phyloP scores from a whole-genome alignment of 2,329 filamentous ascomycete genomes.

The Trichoderma endophyticum region DNA sequence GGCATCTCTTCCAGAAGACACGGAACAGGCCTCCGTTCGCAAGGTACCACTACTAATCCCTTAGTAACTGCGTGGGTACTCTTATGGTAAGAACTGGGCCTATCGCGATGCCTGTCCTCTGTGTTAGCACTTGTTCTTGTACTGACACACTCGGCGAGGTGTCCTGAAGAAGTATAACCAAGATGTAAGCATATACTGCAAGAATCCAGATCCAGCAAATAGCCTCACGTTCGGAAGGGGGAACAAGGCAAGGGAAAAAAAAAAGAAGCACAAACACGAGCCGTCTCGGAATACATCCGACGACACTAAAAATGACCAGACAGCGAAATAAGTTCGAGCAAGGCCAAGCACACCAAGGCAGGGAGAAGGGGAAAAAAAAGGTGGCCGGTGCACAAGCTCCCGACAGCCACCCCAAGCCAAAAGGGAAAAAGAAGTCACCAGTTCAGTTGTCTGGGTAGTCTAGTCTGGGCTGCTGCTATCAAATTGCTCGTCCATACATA shows the following conservation, averaged over 20 bases:
- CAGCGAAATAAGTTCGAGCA: background rate
- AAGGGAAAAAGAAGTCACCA: background rate
- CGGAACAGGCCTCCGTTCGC: background rate
- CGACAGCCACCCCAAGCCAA: conserved; percentile 2
- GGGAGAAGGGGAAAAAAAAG: background rate
- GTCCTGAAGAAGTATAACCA: background rate
- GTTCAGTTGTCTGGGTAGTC: background rate
- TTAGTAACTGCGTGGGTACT: background rate
- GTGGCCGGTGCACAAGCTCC: conserved; percentile 6
- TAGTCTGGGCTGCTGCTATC: background rate
- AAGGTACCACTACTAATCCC: background rate
- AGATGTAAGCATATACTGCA: background rate
- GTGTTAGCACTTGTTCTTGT: no score
- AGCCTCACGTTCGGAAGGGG: background rate
- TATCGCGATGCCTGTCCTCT: no score
- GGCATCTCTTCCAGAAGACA: background rate
- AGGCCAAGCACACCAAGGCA: background rate
- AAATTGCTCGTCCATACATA: background rate
- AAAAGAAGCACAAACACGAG: background rate
- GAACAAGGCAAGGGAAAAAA: background rate
- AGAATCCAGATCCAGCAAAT: background rate
- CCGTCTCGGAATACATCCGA: conserved; percentile 4
- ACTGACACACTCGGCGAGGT: background rate
- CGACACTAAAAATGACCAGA: background rate
- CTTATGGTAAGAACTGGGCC: no score